These are phyloP conservation scores for Mycena maculata DNA, from an alignment of 768 basidiomycete genomes.

Conservation along the genomic window DNA sequence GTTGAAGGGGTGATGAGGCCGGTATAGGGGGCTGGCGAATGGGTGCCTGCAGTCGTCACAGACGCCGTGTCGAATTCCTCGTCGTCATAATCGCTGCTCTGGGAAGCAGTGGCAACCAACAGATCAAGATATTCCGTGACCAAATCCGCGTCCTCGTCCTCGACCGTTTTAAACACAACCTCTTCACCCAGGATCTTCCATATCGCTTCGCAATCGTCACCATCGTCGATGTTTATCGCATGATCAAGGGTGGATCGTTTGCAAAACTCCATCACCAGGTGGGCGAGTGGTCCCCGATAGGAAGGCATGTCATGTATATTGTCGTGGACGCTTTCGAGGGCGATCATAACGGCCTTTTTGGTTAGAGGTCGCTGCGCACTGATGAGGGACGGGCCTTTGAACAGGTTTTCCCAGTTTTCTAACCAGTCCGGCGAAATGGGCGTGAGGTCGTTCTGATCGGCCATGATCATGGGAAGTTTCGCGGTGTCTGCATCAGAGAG, in stretches of 20 bases:
- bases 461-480: constrained; percentile 70
- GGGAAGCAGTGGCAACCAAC: constrained; percentile 53
- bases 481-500: constrained; percentile 76
- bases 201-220: constrained; percentile 53
- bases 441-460: constrained; percentile 73
- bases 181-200: constrained; percentile 80
- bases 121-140: constrained; percentile 52
- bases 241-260: constrained; percentile 33
- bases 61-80: constrained; percentile 58
- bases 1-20: constrained; percentile 46
- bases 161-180: constrained; percentile 66
- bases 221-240: constrained; percentile 41
- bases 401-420: constrained; percentile 69
- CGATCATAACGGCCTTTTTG: constrained; percentile 65
- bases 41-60: constrained; percentile 51
- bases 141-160: constrained; percentile 39
- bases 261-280: constrained; percentile 65
- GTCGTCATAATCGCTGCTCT: constrained; percentile 50
- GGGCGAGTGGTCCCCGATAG: constrained; percentile 66
- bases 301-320: constrained; percentile 75
- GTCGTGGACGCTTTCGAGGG: constrained; percentile 69
- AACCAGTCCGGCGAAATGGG: constrained; percentile 82
- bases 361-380: constrained; percentile 61
- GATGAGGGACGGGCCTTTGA: constrained; percentile 62
- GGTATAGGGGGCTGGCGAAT: constrained; percentile 48